Evolutionary conservation across 2,329 filamentous ascomycete genomes (phyloP).

Genomic region (Rhytidhysteron rufulum): DNA sequence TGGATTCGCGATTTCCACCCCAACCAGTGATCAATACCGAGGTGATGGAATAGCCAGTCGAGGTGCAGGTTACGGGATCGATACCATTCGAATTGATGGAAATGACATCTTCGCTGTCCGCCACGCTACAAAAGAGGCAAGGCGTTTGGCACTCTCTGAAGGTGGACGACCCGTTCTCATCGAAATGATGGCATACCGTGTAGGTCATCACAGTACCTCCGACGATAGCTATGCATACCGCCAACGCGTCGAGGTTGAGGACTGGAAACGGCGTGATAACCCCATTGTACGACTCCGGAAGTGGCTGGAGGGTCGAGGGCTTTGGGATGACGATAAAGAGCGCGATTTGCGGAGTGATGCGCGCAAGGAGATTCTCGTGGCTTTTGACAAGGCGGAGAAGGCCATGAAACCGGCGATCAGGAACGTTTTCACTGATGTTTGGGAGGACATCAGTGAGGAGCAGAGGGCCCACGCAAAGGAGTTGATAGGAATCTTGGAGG

Average conservation of each 20-base stretch:
- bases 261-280: conserved; percentile 89
- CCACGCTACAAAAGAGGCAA: conserved; percentile 72
- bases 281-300: conserved; percentile 81
- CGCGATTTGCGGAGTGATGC: conserved; percentile 63
- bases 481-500: conserved; percentile 72
- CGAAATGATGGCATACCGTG: conserved; percentile 97
- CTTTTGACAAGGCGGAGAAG: conserved; percentile 79
- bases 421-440: conserved; percentile 80
- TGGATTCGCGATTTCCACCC: conserved; percentile 85
- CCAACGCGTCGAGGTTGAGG: conserved; percentile 86
- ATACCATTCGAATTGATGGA: conserved; percentile 88
- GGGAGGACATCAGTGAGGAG: conserved; percentile 81
- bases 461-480: conserved; percentile 70
- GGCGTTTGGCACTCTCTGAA: conserved; percentile 71
- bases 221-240: conserved; percentile 97
- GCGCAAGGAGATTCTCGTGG: conserved; percentile 73
- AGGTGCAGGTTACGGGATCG: conserved; percentile 88
- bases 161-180: conserved; percentile 82
- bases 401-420: conserved; percentile 73
- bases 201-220: conserved; percentile 93
- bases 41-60: conserved; percentile 87
- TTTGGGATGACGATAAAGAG: conserved; percentile 85
- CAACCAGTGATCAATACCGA: conserved; percentile 84
- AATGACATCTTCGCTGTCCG: conserved; percentile 90
- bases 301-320: conserved; percentile 77